These are phyloP conservation scores for Ophiosphaerella herpotricha DNA, from an alignment of 2,329 filamentous ascomycete genomes.

Conservation along the genomic window DNA sequence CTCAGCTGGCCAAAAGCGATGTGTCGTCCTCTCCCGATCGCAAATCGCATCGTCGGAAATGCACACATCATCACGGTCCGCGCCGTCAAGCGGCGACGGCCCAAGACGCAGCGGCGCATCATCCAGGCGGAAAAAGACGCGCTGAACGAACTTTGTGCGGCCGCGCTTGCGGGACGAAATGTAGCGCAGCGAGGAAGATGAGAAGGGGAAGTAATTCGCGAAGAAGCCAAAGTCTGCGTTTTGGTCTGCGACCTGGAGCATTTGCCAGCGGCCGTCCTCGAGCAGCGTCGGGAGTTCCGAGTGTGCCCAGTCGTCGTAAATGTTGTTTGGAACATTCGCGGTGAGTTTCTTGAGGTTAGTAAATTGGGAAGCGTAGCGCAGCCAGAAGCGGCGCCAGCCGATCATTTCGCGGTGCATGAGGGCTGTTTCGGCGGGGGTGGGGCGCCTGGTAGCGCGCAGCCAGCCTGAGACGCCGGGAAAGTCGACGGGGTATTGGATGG, in stretches of 20 bases:
- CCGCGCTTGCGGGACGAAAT: constrained; percentile 22
- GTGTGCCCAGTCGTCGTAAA: constrained; percentile 41
- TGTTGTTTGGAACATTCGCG: constrained; percentile 33
- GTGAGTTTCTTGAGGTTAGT: constrained; percentile 44
- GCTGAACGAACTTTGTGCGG: constrained; percentile 36
- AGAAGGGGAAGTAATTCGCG: constrained; percentile 24
- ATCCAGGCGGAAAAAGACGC: constrained; percentile 41
- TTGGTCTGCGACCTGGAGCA: constrained; percentile 35
- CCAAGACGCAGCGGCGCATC: constrained; percentile 13
- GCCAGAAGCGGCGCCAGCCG: constrained; percentile 45
- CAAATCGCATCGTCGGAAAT: too few relatives aligned
- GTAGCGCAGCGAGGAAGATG: constrained; percentile 15
- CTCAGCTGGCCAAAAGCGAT: constrained; percentile 34
- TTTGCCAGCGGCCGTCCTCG: constrained; percentile 34
- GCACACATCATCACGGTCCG: too few relatives aligned
- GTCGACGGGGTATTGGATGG: constrained; percentile 40
- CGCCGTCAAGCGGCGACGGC: too few relatives aligned
- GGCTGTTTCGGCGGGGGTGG: constrained; percentile 28
- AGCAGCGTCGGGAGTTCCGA: constrained; percentile 25
- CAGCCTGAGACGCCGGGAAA: constrained; percentile 38
- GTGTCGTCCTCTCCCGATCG: neutral
- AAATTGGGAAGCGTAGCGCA: constrained; percentile 39
- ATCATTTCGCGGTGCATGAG: constrained; percentile 39
- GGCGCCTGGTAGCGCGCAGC: constrained; percentile 24
- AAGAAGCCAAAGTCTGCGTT: constrained; percentile 18